phyloP scores from a whole-genome alignment of 2,329 filamentous ascomycete genomes.

The Fusarium acutatum region DNA sequence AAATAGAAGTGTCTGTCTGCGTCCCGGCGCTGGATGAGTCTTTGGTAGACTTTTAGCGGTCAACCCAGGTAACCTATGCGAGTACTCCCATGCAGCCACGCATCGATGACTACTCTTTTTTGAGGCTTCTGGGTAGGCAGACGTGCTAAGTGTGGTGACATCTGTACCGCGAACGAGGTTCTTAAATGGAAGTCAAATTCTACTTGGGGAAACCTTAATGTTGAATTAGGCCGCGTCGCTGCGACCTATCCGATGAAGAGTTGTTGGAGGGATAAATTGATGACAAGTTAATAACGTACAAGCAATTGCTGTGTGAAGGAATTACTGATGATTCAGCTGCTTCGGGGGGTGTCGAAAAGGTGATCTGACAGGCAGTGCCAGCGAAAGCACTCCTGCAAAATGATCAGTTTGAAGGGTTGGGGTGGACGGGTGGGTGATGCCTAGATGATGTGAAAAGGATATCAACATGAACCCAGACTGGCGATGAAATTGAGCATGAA shows the following conservation, averaged over 20 bases:
- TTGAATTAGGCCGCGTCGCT: neutral
- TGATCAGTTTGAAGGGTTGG: neutral
- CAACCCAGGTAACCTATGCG: neutral
- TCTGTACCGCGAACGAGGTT: neutral
- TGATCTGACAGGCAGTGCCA: neutral
- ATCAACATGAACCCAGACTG: neutral
- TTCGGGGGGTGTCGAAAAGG: neutral
- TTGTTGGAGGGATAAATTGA: neutral
- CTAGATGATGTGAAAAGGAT: neutral
- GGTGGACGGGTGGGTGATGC: slow-evolving; percentile 2
- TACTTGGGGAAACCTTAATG: neutral
- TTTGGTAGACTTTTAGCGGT: neutral
- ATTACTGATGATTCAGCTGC: neutral
- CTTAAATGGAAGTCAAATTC: neutral
- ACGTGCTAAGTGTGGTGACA: neutral
- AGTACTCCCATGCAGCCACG: neutral
- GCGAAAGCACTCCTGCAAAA: neutral
- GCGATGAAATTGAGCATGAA: neutral
- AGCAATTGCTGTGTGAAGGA: neutral
- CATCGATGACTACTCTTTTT: slow-evolving; percentile 4
- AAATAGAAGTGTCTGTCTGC: neutral
- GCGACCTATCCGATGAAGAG: neutral
- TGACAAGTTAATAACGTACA: neutral
- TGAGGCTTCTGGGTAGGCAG: neutral
- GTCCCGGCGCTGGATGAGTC: neutral